Conservation (phyloP, 2,329 filamentous ascomycete species). For the Botrytis medusae region DNA sequence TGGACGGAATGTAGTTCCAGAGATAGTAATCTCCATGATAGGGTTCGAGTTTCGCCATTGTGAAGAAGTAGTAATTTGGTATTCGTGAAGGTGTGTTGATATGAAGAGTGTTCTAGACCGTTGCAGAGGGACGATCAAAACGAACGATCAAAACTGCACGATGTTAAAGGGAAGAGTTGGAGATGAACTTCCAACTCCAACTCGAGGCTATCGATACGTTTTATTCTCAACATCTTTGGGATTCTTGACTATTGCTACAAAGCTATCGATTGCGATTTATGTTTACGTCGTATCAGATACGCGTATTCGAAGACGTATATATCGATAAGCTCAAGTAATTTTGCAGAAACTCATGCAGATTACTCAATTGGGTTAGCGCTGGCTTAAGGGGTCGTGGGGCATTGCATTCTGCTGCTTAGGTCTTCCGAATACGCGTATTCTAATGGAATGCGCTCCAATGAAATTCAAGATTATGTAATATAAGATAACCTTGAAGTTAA, state of each 20-base stretch:
- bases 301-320: neutral
- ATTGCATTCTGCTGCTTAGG: neutral
- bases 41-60: neutral
- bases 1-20: constrained; percentile 47
- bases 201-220: neutral
- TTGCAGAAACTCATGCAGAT: neutral
- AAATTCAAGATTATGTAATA: neutral
- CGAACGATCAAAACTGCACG: neutral
- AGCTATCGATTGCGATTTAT: neutral
- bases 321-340: neutral
- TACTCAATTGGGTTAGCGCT: neutral
- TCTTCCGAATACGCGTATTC: neutral
- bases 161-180: neutral
- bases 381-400: neutral
- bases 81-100: neutral
- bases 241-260: neutral
- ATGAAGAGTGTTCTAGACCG: neutral
- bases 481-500: neutral
- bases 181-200: neutral
- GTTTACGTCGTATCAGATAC: neutral
- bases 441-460: neutral
- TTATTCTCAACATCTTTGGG: neutral
- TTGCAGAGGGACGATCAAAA: neutral
- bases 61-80: neutral
- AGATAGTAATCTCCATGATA: neutral